These are phyloP conservation scores for Coniferiporia sulphurascens DNA, from an alignment of 1,284 basidiomycete species.

Conservation along the genomic window DNA sequence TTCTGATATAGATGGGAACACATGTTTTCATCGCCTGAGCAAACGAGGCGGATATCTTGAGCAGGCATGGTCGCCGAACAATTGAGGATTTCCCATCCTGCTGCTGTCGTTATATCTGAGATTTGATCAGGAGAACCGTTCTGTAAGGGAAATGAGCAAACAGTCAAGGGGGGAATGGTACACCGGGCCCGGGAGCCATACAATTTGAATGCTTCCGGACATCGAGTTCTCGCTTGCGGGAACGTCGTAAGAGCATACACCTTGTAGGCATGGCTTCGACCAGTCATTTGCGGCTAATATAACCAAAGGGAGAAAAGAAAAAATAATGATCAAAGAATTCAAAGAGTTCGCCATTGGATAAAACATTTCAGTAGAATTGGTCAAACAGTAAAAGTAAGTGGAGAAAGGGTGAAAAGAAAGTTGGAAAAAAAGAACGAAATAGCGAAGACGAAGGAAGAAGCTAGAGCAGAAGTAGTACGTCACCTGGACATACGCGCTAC, in stretches of 20 bases:
- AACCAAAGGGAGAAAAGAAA: not conserved
- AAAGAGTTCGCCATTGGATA: not conserved
- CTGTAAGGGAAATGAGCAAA: conserved; percentile 23
- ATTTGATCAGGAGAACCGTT: conserved; percentile 40
- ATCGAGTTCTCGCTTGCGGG: conserved; percentile 22
- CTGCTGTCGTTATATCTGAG: conserved; percentile 48
- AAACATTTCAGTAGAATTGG: not conserved
- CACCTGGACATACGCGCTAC: too few species aligned
- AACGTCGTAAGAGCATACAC: conserved; percentile 36
- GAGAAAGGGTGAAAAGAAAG: not conserved
- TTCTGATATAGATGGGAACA: conserved; percentile 43
- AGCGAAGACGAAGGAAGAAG: not conserved
- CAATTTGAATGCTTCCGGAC: conserved; percentile 35
- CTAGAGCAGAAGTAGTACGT: not conserved
- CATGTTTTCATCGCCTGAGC: conserved; percentile 29
- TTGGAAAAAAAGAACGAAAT: not conserved
- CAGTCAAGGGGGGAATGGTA: conserved; percentile 12
- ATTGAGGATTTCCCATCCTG: conserved; percentile 47
- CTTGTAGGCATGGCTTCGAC: conserved; percentile 37
- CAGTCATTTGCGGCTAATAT: conserved; percentile 37
- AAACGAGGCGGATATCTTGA: conserved; percentile 48
- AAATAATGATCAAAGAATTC: not conserved
- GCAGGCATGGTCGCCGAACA: conserved; percentile 35
- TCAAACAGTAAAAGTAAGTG: not conserved
- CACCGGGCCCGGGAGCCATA: conserved; percentile 26